Conservation (phyloP, 441 rosid genomes). For the Melastoma candidum region DNA sequence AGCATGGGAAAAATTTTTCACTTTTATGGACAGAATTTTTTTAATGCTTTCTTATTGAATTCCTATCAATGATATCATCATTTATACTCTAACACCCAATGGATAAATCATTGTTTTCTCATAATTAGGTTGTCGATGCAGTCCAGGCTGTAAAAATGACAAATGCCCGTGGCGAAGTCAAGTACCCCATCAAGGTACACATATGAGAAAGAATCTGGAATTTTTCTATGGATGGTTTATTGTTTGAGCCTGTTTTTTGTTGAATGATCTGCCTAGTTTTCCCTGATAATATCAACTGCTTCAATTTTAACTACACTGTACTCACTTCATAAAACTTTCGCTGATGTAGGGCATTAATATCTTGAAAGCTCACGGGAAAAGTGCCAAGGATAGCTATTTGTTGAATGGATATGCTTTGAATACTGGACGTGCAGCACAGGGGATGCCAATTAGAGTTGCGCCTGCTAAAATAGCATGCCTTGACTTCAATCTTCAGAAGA, state of each 20-base stretch:
- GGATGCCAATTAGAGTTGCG: slow-evolving; percentile 85
- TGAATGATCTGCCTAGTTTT: too few species aligned
- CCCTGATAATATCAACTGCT: too few species aligned
- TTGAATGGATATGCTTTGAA: slow-evolving; percentile 90
- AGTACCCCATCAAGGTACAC: slow-evolving; percentile 89
- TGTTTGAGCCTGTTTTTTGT: too few species aligned
- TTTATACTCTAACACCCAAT: too few species aligned
- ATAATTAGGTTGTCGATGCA: slow-evolving; percentile 70
- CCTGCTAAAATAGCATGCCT: slow-evolving; percentile 94
- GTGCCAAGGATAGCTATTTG: slow-evolving; percentile 86
- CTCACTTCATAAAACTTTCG: not conserved
- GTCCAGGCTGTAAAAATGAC: slow-evolving; percentile 84
- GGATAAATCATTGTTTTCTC: too few species aligned
- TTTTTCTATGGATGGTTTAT: too few species aligned
- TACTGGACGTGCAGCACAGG: slow-evolving; percentile 97
- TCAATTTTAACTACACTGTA: too few species aligned
- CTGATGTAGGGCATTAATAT: slow-evolving; percentile 68
- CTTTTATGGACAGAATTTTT: too few species aligned
- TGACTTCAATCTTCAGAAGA: slow-evolving; percentile 94
- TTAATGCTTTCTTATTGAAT: too few species aligned
- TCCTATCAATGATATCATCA: too few species aligned
- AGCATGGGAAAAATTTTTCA: too few species aligned
- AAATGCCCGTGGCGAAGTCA: slow-evolving; percentile 83
- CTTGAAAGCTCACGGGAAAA: slow-evolving; percentile 93
- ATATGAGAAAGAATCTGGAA: not conserved